phyloP scores from a whole-genome alignment of 495 filamentous ascomycete genomes.

The Neurospora tetrasperma region DNA sequence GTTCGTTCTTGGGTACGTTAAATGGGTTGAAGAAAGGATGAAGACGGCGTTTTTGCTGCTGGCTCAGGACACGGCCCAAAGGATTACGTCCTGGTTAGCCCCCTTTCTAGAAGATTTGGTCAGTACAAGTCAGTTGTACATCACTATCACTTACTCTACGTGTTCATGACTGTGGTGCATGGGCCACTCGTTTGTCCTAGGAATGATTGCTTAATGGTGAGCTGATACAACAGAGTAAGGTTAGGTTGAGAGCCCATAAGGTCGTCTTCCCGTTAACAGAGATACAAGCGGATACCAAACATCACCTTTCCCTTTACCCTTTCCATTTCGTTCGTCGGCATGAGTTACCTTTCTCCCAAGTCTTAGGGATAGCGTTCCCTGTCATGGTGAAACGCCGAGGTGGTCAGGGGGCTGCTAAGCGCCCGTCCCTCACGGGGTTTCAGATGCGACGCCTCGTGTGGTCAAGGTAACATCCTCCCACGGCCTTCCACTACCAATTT shows the following conservation, averaged over 20 bases:
- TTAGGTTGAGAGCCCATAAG: not conserved
- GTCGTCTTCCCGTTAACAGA: not conserved
- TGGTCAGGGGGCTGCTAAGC: not conserved
- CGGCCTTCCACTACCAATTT: not conserved
- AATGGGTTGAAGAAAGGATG: not conserved
- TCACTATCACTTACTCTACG: not conserved
- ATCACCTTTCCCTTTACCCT: not conserved
- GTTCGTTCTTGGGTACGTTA: not conserved
- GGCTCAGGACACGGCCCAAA: not conserved
- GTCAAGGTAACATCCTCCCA: not conserved
- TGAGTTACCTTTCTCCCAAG: not conserved
- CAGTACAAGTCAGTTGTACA: not conserved
- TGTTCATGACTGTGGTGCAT: not conserved
- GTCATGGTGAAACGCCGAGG: not conserved
- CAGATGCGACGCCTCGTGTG: not conserved
- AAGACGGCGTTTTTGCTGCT: not conserved
- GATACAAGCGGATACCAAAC: not conserved
- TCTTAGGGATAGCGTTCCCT: not conserved
- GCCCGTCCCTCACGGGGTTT: not conserved
- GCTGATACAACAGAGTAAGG: not conserved
- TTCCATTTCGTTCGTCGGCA: not conserved
- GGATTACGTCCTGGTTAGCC: not conserved
- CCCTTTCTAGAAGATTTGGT: not conserved
- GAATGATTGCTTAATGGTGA: not conserved
- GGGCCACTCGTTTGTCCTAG: not conserved